Evolutionary conservation across 2,329 filamentous ascomycete genomes (phyloP).

Genomic region (Penicillium sp.): DNA sequence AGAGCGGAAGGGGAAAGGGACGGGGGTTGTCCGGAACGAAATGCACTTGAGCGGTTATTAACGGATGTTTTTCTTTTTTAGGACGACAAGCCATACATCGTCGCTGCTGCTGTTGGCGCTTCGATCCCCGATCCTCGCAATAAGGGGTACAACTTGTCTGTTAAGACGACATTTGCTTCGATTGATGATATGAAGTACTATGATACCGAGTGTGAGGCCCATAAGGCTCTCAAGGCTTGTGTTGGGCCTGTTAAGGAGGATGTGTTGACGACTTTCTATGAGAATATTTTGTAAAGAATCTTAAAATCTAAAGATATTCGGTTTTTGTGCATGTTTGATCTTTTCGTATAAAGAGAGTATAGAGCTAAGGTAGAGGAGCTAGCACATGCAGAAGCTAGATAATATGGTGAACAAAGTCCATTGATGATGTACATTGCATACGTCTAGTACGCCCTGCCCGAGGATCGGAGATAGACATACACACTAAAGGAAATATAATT

Average conservation of each 20-base stretch:
- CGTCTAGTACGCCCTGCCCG: slow-evolving; percentile 17
- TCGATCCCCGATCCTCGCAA: slow-evolving; percentile 59
- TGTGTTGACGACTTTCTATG: slow-evolving; percentile 40
- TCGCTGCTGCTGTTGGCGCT: slow-evolving; percentile 56
- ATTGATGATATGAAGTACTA: slow-evolving; percentile 70
- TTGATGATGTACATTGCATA: slow-evolving; percentile 32
- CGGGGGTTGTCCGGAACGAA: background rate
- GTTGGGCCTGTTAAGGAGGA: slow-evolving; percentile 36
- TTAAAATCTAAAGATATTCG: background rate
- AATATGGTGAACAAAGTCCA: slow-evolving; percentile 8
- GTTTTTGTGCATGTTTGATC: background rate
- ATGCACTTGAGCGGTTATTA: slow-evolving; percentile 1
- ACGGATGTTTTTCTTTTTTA: slow-evolving; percentile 32
- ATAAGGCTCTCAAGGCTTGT: slow-evolving; percentile 49
- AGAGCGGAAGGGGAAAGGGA: background rate
- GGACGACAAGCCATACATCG: slow-evolving; percentile 71
- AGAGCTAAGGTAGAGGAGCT: background rate
- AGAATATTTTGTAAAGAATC: slow-evolving; percentile 35
- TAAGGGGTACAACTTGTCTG: slow-evolving; percentile 65
- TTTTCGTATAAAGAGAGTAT: background rate
- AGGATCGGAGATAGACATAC: slow-evolving; percentile 9
- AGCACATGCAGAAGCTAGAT: background rate
- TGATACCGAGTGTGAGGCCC: slow-evolving; percentile 59
- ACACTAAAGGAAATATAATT: slow-evolving; percentile 9
- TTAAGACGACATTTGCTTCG: slow-evolving; percentile 63